Evolutionary conservation across 208 protist genomes (phyloP), one percentile per base, ranked within the genome.

Genomic region (Crithidia acanthocephali): DNA sequence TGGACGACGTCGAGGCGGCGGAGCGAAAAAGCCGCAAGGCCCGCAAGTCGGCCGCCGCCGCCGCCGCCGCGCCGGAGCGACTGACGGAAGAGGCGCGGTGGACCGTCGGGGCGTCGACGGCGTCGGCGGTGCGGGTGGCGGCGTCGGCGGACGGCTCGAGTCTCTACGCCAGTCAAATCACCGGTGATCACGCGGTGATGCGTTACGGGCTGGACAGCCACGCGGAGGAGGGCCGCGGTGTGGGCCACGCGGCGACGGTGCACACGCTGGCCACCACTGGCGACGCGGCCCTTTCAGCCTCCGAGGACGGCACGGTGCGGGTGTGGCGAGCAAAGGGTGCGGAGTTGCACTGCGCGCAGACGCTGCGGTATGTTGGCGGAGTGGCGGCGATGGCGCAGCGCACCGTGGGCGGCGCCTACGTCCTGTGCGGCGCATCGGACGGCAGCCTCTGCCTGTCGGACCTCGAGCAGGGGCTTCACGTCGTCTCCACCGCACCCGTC

Each of bases 261-360:
- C 84, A 85, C 67, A 86, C 79, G n/a, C 68, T 87, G 33, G 59
- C 63, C 22, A 60, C 40, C 16, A 45, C 59, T 23, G 15, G n/a
- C 37, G 48, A 67, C 25, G 58, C 52, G 8, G 59, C 63, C 27
- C 79, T 99, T 2, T 98, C 92, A 5, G 91, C 95, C 2, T 98
- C 95, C 2, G 98, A 99, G 66, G 99, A 99, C 79, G 84, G 97
- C 60, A 99, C 98, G 25, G 96, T 99, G 70, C 87, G 98, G 27
- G 98, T 99, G 57, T 99, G 98, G 98, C 91, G 86, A 53, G 60
- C 72, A 28, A 66, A 77, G 32, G 68, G 52, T 6, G 50, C 64
- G 47, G 30, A 72, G 42, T 78, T 83, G 51, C 63, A 66, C 56
- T 85, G 85, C 64, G 61, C 45, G 13, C 73, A 71, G 20, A 87